Evolutionary conservation across 148 eudicot species (phyloP), one percentile per base, ranked within the genome.

Genomic region (Rhododendron henanense): DNA sequence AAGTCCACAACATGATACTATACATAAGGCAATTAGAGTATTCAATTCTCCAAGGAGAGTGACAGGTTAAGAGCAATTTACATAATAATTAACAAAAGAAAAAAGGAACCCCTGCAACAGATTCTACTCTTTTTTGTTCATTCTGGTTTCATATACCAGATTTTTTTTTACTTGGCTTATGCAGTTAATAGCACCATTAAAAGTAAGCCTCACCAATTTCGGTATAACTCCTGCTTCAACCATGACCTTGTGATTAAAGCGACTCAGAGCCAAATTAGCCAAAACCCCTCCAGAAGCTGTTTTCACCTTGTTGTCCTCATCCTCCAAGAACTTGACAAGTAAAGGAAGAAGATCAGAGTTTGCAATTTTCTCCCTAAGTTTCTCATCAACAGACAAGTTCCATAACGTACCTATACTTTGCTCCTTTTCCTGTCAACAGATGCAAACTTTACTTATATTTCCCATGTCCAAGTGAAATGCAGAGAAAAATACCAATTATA

Each of bases 311-410:
- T 89, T 47, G 69, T 93, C 92, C 50, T 94, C 96, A 84, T 96
- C 94, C 51, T 94, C 95, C 91, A 96, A 87, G 86, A 88, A 91
- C 89, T 90, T 96, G 19, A 93, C 77, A 82, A 96, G 95, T 85
- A 91, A 76, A 90, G 93, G 92, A 84, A 96, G 90, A 86, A 94
- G 92, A 39, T 92, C 91, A 75, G 92, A 78, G 85, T 88, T 89
- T 31, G 91, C 91, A 79, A 96, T 93, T 89, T 92, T 93, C 74
- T 84, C 53, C 25, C 94, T 87, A 47, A 91, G 85, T 88, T 87
- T 93, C 90, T 96, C 96, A 87, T 94, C 98, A 3, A 89, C 93
- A 78, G 98, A 93, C 90, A 96, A 88, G 89, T 96, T 96, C 94
- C 94, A 94, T 81, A 96, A 71, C 75, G 93, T 86, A 85, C 93